phyloP scores from a whole-genome alignment of 768 basidiomycete species.

The Coprinellus aureogranulatus region DNA sequence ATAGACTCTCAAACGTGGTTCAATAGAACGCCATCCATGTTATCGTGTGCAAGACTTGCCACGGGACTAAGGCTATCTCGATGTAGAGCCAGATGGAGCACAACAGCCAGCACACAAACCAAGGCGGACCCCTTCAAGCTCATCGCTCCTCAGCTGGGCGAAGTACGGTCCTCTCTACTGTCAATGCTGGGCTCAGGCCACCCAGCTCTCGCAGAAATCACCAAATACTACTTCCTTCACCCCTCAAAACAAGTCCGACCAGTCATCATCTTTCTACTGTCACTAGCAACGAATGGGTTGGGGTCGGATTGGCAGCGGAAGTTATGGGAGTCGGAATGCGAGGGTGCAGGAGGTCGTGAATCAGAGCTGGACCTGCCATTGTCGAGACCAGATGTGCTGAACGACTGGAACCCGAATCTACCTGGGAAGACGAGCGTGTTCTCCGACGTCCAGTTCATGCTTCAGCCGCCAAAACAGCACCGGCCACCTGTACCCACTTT shows the following conservation, averaged over 20 bases:
- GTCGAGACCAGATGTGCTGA: constrained; percentile 71
- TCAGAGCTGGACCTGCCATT: constrained; percentile 71
- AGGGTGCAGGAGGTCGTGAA: constrained; percentile 46
- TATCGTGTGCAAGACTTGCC: not conserved
- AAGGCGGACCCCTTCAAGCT: constrained; percentile 62
- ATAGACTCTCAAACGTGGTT: no score
- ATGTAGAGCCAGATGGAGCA: not conserved
- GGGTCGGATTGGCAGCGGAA: constrained; percentile 60
- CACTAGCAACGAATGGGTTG: constrained; percentile 88
- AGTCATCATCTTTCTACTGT: constrained; percentile 79
- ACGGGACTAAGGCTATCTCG: not conserved
- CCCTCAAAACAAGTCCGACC: constrained; percentile 90
- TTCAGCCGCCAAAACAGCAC: constrained; percentile 17
- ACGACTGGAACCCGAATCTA: constrained; percentile 86
- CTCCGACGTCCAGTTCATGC: constrained; percentile 37
- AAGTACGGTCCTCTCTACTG: constrained; percentile 67
- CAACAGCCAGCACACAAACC: not conserved
- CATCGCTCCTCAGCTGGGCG: constrained; percentile 64
- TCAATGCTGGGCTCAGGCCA: constrained; percentile 79
- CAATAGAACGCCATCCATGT: no score
- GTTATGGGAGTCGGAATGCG: constrained; percentile 50
- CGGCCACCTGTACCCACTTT: not conserved
- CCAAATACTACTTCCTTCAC: constrained; percentile 89
- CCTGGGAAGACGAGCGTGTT: constrained; percentile 61
- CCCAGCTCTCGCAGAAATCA: constrained; percentile 77